Evolutionary conservation across 2,329 filamentous ascomycete genomes (phyloP).

Genomic region (Fusarium sp.): DNA sequence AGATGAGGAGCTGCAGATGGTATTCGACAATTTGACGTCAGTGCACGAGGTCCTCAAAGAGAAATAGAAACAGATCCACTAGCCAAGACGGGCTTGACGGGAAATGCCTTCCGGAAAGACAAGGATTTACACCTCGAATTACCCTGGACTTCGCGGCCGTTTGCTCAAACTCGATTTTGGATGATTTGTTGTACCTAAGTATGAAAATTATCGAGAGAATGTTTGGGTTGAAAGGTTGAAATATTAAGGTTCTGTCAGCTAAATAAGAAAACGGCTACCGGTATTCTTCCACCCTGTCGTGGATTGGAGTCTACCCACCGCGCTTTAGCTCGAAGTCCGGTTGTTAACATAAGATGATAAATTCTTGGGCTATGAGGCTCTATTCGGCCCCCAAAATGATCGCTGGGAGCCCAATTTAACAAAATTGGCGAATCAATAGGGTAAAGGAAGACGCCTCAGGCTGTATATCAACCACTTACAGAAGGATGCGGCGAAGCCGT

Average conservation of each 20-base stretch:
- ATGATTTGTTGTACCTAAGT: background rate
- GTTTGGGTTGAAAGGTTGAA: background rate
- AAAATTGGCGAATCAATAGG: background rate
- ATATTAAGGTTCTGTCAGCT: background rate
- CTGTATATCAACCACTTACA: background rate
- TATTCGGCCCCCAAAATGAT: background rate
- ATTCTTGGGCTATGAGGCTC: background rate
- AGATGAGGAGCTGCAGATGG: slow-evolving; percentile 2
- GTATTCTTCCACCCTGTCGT: too few species aligned
- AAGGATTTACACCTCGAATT: slow-evolving; percentile 3
- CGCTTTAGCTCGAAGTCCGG: too few species aligned
- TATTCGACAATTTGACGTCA: slow-evolving; percentile 38
- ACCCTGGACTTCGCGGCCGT: slow-evolving; percentile 18
- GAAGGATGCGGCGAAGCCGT: background rate
- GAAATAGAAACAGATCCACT: slow-evolving; percentile 20
- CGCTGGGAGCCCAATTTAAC: background rate
- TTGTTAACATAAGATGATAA: too few species aligned
- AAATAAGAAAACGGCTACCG: background rate
- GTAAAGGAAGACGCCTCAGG: background rate
- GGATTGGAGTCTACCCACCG: too few species aligned
- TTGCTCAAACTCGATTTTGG: background rate
- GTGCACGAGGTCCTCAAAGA: slow-evolving; percentile 22
- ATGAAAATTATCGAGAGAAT: too few species aligned
- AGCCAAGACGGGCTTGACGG: slow-evolving; percentile 22
- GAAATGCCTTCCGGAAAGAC: background rate